Conservation (phyloP, 1,284 basidiomycete species). For the Sutorius eximius region DNA sequence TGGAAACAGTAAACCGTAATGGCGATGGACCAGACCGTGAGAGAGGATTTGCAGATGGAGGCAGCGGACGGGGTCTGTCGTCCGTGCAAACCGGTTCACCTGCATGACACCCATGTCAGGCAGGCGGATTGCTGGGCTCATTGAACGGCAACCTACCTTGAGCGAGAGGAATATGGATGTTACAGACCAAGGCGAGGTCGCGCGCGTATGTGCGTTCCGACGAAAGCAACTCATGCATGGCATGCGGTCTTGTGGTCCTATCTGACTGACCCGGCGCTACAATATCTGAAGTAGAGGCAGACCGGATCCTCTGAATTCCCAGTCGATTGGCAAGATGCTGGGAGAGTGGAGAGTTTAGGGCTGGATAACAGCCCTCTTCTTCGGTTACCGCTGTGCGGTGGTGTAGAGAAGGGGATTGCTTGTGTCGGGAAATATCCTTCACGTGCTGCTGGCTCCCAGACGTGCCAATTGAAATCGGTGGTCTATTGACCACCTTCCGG, state of each 20-base stretch:
- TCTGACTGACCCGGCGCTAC: not conserved
- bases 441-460: not conserved
- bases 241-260: slow-evolving; percentile 70
- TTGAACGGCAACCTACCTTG: slow-evolving; percentile 44
- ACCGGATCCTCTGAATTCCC: not conserved
- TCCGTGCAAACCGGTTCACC: not conserved
- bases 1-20: slow-evolving; percentile 9
- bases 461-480: not conserved
- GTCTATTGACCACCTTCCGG: not conserved
- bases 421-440: not conserved
- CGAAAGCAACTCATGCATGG: slow-evolving; percentile 75
- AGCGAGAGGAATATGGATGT: slow-evolving; percentile 77
- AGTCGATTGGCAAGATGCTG: not conserved
- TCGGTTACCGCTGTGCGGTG: not conserved
- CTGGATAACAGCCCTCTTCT: not conserved
- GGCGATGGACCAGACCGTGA: slow-evolving; percentile 48
- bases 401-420: not conserved
- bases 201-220: slow-evolving; percentile 85
- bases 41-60: not conserved
- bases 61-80: not conserved
- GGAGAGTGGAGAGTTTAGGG: not conserved
- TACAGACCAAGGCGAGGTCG: slow-evolving; percentile 78
- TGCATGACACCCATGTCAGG: not conserved
- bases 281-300: not conserved
- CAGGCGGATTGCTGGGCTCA: not conserved